phyloP scores from a whole-genome alignment of 2,329 filamentous ascomycete species.

The Zelopaecilomyces penicillatus region DNA sequence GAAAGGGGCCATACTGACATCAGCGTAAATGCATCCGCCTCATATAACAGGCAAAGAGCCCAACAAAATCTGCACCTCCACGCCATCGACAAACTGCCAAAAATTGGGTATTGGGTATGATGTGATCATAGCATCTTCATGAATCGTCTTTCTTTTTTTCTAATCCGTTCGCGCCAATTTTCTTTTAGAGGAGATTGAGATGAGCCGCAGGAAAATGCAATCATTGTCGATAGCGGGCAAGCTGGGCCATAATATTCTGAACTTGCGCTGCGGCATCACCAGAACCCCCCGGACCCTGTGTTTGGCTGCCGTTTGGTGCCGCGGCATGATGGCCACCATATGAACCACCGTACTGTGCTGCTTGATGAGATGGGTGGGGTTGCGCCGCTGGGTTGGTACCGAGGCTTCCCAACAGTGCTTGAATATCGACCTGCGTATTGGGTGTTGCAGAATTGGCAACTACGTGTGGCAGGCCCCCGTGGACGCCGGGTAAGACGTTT shows the following conservation, averaged over 20 bases:
- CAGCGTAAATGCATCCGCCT: no score
- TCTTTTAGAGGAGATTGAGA: no score
- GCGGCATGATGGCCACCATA: conserved; percentile 22
- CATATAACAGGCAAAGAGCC: no score
- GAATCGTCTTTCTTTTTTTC: no score
- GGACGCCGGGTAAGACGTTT: conserved; percentile 7
- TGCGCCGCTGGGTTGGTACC: conserved; percentile 18
- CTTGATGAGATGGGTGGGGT: conserved; percentile 15
- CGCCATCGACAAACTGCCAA: no score
- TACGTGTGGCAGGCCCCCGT: conserved; percentile 9
- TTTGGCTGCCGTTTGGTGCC: conserved; percentile 19
- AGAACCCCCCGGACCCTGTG: conserved; percentile 13
- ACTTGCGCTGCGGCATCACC: conserved; percentile 44
- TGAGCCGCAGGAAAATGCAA: background rate
- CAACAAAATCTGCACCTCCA: no score
- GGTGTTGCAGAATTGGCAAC: conserved; percentile 16
- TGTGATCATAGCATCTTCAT: no score
- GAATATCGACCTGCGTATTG: conserved; percentile 33
- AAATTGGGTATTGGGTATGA: no score
- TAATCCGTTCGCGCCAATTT: no score
- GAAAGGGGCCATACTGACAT: no score
- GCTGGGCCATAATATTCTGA: conserved; percentile 66
- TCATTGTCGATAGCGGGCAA: conserved; percentile 55
- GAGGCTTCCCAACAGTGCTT: conserved; percentile 36
- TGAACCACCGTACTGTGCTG: conserved; percentile 18